Percentiles rank a stretch among this genome's conserved stretches.
Evolutionary conservation across 108 stramenopile genomes (phyloP).

Genomic region (Schizochytrium sp.): DNA sequence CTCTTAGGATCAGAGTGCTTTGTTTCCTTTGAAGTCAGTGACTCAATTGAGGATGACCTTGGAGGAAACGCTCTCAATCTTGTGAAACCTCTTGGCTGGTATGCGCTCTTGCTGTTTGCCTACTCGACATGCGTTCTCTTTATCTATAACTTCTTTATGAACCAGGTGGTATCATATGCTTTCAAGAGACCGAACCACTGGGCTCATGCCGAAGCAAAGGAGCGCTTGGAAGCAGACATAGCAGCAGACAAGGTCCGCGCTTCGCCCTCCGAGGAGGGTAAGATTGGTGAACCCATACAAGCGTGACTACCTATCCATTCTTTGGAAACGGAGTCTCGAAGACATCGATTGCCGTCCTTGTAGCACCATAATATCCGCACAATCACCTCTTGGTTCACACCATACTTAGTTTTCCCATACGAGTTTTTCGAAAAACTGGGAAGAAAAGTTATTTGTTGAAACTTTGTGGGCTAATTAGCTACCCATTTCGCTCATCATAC

Average conservation of each 20-base stretch:
- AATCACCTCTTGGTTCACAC: too few species aligned
- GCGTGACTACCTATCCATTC: too few species aligned
- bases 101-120: constrained; percentile 40
- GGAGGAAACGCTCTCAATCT: constrained; percentile 30
- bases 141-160: constrained; percentile 27
- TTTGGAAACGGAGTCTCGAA: too few species aligned
- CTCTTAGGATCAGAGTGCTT: constrained; percentile 42
- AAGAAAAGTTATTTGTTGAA: too few species aligned
- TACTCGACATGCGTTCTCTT: constrained; percentile 19
- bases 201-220: background rate
- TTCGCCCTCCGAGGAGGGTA: too few species aligned
- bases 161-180: background rate
- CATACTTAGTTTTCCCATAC: too few species aligned
- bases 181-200: background rate
- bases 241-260: background rate
- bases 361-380: too few species aligned
- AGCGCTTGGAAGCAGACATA: background rate
- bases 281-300: too few species aligned
- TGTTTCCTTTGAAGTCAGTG: constrained; percentile 14
- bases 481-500: too few species aligned
- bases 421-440: too few species aligned
- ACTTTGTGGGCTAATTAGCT: too few species aligned
- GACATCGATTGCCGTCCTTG: too few species aligned
- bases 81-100: constrained; percentile 34
- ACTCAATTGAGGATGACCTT: constrained; percentile 33